Base-by-base conservation (phyloP, 805 yeast species). In the Candida glaebosa region DNA sequence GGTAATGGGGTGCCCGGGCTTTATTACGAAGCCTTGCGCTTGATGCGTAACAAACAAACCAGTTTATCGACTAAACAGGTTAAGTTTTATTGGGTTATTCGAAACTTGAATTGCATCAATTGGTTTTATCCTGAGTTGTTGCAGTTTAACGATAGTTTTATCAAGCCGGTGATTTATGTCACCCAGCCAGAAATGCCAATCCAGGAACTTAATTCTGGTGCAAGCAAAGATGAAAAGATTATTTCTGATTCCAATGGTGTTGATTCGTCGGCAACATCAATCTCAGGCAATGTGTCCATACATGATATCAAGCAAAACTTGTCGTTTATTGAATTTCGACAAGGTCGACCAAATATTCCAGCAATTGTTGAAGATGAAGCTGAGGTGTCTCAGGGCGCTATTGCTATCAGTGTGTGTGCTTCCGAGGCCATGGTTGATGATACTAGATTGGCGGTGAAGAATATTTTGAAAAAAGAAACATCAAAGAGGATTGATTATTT, bases 1-100 rank as follows among this genome's bases (percentile, higher is more conserved):
- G 91, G 93, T 22, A 79, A 79, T 40, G 93, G 93, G 40, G 67
- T 85, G 39, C 81, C 91, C 1, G 86, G 81, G 17, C 61, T 72
- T 18, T 59, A 63, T 36, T 66, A 70, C 15, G 73, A 71, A 48
- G 71, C 69, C 34, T 40, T 51, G 31, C 57, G 62, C 42, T 44
- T 63, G 40, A 59, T 60, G 14, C 34, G 30, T 12, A 56, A 51
- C 18, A 22, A 22, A 5, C 18, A 15, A 9, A 22, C 30, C 3
- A 24, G 22, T 5, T n/a, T 6, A 6, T 17, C 22, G 5, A 34
- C 37, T 6, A 47, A 50, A 15, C 52, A 53, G 37, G 34, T 66
- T 22, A 73, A 75, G 42, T 67, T 86, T 40, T 61, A 75, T 28
- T 87, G 96, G 95, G 71, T 75, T 6, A 67, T 84, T 7, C 67